Percentiles rank a stretch among this genome's conserved stretches.
These are phyloP conservation scores for Cadophora malorum DNA, from an alignment of 2,329 filamentous ascomycete species.

Conservation along the genomic window DNA sequence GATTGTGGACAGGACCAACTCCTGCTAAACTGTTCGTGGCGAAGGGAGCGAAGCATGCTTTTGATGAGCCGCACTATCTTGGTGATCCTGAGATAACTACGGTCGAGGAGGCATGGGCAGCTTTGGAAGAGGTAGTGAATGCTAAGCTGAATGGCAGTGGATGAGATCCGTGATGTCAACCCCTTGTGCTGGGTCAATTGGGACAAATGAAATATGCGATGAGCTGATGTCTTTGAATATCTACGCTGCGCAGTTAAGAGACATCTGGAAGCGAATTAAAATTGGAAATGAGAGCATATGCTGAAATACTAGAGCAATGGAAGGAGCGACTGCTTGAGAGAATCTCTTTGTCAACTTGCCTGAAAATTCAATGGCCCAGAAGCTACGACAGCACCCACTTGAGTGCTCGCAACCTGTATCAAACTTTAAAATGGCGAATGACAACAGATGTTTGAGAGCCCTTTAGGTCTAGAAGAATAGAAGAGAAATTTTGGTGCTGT, in stretches of 20 bases:
- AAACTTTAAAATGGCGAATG: too few species aligned
- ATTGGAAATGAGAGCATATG: neutral
- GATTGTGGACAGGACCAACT: conserved; percentile 1
- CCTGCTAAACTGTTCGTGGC: conserved; percentile 16
- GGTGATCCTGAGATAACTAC: conserved; percentile 16
- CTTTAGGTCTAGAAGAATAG: too few species aligned
- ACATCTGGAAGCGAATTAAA: neutral
- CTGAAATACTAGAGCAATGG: neutral
- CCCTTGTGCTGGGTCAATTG: neutral
- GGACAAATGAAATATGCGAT: neutral
- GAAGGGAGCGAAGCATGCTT: conserved; percentile 11
- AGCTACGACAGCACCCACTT: neutral
- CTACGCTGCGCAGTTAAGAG: neutral
- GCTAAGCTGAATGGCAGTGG: neutral
- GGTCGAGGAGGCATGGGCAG: conserved; percentile 14
- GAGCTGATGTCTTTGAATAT: neutral
- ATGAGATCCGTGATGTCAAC: neutral
- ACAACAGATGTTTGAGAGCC: too few species aligned
- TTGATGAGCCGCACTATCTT: conserved; percentile 15
- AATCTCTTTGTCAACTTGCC: neutral
- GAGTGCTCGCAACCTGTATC: neutral
- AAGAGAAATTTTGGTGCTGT: neutral
- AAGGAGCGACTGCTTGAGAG: neutral
- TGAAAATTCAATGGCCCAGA: neutral
- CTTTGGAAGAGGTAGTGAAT: conserved; percentile 17